Conservation (phyloP, 805 yeast genomes). For the Metschnikowia proteae region DNA sequence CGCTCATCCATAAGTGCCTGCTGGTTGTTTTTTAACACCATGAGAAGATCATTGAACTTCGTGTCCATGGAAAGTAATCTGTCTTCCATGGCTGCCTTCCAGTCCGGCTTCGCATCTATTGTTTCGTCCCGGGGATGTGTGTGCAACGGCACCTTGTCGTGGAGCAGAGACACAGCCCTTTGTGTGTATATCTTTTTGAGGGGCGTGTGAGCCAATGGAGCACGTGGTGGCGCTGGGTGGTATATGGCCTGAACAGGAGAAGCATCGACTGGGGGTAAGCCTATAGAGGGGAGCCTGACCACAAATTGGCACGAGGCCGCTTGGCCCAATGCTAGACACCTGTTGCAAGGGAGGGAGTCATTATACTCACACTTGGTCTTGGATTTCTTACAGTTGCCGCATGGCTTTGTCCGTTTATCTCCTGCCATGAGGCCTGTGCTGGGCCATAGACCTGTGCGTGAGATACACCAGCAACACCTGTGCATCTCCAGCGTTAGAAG, state of each 20-base stretch:
- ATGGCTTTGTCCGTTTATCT: constrained; percentile 53
- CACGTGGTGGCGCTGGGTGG: neutral
- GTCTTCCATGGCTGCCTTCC: constrained; percentile 35
- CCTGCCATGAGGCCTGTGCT: constrained; percentile 20
- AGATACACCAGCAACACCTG: neutral
- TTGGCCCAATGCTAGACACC: constrained; percentile 50
- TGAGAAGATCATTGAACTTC: constrained; percentile 37
- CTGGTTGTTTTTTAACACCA: constrained; percentile 30
- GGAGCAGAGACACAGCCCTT: constrained; percentile 3
- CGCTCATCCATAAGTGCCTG: constrained; percentile 23
- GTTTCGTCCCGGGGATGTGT: neutral
- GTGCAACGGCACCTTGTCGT: neutral
- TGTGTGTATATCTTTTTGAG: constrained; percentile 9
- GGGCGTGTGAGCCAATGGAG: neutral
- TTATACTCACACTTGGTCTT: constrained; percentile 60
- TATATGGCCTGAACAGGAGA: constrained; percentile 6
- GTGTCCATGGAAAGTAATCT: constrained; percentile 35
- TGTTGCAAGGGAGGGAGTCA: constrained; percentile 48
- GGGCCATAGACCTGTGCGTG: neutral
- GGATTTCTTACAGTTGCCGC: constrained; percentile 57
- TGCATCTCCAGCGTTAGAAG: neutral
- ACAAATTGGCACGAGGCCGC: constrained; percentile 51
- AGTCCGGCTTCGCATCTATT: constrained; percentile 14
- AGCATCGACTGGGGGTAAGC: constrained; percentile 22
- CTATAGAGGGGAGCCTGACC: constrained; percentile 46